Evolutionary conservation across 2,329 filamentous ascomycete genomes (phyloP).

Genomic region (Lojkania enalia): DNA sequence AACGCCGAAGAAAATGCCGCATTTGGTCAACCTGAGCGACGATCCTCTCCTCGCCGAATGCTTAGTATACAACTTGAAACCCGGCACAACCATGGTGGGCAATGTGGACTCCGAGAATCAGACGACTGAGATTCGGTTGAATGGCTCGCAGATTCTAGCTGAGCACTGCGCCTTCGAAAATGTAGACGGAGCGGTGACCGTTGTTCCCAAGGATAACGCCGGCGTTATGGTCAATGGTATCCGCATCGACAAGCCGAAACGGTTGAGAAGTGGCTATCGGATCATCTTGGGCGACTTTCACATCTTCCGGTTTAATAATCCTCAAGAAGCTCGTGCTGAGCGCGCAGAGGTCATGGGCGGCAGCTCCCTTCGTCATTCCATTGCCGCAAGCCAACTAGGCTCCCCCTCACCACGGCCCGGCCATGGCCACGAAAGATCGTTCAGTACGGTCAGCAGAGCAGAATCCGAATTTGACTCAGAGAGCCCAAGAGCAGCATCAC

Average conservation of each 20-base stretch:
- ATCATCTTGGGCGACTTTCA: conserved; percentile 98
- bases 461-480: conserved; percentile 74
- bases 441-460: conserved; percentile 68
- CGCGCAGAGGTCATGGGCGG: conserved; percentile 71
- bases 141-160: conserved; percentile 88
- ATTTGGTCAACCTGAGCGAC: conserved; percentile 90
- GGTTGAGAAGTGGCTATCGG: conserved; percentile 87
- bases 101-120: conserved; percentile 81
- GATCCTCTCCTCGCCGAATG: conserved; percentile 89
- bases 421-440: conserved; percentile 77
- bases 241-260: conserved; percentile 80
- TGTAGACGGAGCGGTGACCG: conserved; percentile 85
- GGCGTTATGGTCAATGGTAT: conserved; percentile 98
- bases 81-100: conserved; percentile 89
- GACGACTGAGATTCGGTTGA: conserved; percentile 86
- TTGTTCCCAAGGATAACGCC: conserved; percentile 86
- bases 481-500: conserved; percentile 78
- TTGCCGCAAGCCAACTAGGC: conserved; percentile 65
- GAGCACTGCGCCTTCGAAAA: conserved; percentile 97
- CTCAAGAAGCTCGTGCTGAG: conserved; percentile 91
- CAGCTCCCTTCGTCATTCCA: conserved; percentile 82
- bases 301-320: conserved; percentile 98
- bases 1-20: conserved; percentile 98
- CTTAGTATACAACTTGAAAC: conserved; percentile 96
- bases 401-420: conserved; percentile 62